Base-by-base conservation (phyloP, 1,284 basidiomycete species). In the Melampsora americana region DNA sequence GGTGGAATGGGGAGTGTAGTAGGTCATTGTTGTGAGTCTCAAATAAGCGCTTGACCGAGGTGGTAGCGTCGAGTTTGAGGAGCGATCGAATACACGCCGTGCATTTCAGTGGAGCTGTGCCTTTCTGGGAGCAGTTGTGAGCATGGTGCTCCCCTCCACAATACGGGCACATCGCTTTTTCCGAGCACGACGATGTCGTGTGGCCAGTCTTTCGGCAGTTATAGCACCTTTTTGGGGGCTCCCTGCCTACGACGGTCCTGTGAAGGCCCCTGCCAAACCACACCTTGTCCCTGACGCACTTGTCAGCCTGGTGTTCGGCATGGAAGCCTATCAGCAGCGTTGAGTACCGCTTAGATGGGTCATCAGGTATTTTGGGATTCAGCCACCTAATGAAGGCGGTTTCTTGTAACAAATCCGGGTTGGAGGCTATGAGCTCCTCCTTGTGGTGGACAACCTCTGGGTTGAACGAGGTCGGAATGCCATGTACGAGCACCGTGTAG, bases 201-300 rank as follows among this genome's bases (percentile, higher is more conserved):
- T 53, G 50, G 50, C 50, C 50, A 5, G 14, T 53, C 50, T 18
- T 53, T 12, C 16, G 50, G 50, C 50, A 53, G 23, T 53, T 53
- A 23, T 18, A 20, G 50, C 50, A 53, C 23, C 50, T 5, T 5
- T 18, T 53, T 5, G 16, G 16, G 4, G 50, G 50, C 50, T 20
- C 18, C 18, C 50, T 18, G 5, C 50, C 23, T 3, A 5, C 50
- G 16, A 20, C 14, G 50, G 50, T 53, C 14, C 35, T 35, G 35
- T 35, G 35, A 4, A 35, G 35, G 35, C 35, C 35, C 9, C 35
- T 68, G 26, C 46, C 46, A 44, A 32, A 48, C 42, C 66, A 61
- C 2, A 77, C 42, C 61, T 77, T 42, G 74, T 77, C 50, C 9
- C 35, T 35, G n/a, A n/a, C n/a, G n/a, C n/a, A n/a, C n/a, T n/a